A percentile compares a stretch with the other conserved stretches of the same genome.
These are phyloP conservation scores for Solanum chmielewskii DNA, from an alignment of 257 asterid species.

Conservation along the genomic window DNA sequence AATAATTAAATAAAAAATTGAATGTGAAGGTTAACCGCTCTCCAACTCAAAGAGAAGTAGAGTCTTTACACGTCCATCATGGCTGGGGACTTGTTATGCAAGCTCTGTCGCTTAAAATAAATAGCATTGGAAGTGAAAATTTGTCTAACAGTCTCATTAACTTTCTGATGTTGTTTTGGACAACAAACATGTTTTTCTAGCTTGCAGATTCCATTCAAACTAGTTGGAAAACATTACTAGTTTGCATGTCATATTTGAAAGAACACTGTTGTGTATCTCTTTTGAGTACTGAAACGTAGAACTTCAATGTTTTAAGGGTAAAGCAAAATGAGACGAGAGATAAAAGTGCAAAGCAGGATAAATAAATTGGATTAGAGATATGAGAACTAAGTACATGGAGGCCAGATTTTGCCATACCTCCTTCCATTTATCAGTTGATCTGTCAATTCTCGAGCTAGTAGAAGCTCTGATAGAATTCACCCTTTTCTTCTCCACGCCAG, in stretches of 20 bases:
- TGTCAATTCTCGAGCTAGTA: conserved; percentile 34
- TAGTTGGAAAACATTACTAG: not conserved
- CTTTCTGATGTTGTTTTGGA: not conserved
- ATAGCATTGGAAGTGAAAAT: not conserved
- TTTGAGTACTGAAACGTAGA: not conserved
- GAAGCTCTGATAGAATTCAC: conserved; percentile 18
- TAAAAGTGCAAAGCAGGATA: not conserved
- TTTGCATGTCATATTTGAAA: not conserved
- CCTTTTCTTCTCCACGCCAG: conserved; percentile 19
- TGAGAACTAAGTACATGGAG: not conserved
- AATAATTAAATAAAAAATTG: not conserved
- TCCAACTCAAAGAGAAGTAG: not conserved
- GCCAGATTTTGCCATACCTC: conserved; percentile 33
- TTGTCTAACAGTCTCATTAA: not conserved
- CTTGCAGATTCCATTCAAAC: not conserved
- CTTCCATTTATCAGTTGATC: conserved; percentile 47
- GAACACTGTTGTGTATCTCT: not conserved
- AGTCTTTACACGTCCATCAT: not conserved
- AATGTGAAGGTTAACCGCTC: not conserved
- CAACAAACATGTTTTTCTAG: not conserved
- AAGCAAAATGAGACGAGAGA: not conserved
- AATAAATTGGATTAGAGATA: not conserved
- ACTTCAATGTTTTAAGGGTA: not conserved
- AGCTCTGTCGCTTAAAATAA: not conserved
- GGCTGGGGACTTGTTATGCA: not conserved